Percentiles rank a stretch among this genome's conserved stretches.
These are phyloP conservation scores for Paraphaeosphaeria minitans DNA, from an alignment of 2,329 filamentous ascomycete genomes.

Conservation along the genomic window DNA sequence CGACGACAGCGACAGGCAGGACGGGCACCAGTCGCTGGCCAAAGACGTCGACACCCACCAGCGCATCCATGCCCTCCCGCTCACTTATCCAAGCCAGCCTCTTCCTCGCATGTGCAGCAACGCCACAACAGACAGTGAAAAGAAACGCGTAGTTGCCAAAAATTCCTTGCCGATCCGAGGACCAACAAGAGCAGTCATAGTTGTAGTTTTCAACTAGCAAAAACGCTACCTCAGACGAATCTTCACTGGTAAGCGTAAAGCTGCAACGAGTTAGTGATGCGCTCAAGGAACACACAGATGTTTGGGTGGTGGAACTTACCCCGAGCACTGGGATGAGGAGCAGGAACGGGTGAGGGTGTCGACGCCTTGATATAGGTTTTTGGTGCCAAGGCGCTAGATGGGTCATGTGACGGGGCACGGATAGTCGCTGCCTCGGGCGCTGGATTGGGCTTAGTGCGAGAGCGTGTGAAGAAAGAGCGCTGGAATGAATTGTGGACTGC, in stretches of 20 bases:
- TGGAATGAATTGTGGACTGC: neutral
- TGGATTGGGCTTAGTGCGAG: neutral
- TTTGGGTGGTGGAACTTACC: neutral
- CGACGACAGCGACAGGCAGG: too few species aligned
- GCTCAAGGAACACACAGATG: neutral
- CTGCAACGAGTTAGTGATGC: constrained; percentile 49
- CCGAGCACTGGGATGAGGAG: constrained; percentile 66
- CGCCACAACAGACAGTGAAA: constrained; percentile 39
- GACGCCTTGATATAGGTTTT: constrained; percentile 12
- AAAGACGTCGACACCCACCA: too few species aligned
- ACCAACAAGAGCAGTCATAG: constrained; percentile 75
- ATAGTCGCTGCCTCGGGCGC: neutral
- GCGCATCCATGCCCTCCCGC: too few species aligned
- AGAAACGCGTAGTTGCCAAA: constrained; percentile 60
- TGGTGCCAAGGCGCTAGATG: constrained; percentile 1
- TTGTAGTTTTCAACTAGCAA: constrained; percentile 90
- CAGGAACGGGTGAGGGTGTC: constrained; percentile 44
- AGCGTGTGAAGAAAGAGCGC: neutral
- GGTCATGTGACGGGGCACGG: neutral
- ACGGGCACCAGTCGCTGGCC: too few species aligned
- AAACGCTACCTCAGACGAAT: constrained; percentile 85
- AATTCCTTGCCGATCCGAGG: constrained; percentile 76
- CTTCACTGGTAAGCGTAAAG: constrained; percentile 85
- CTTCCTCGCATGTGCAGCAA: constrained; percentile 37
- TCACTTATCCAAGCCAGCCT: neutral